A percentile compares a stretch with the other conserved stretches of the same genome.
phyloP scores from a whole-genome alignment of 2,329 filamentous ascomycete genomes.

The Daldinia sp. region DNA sequence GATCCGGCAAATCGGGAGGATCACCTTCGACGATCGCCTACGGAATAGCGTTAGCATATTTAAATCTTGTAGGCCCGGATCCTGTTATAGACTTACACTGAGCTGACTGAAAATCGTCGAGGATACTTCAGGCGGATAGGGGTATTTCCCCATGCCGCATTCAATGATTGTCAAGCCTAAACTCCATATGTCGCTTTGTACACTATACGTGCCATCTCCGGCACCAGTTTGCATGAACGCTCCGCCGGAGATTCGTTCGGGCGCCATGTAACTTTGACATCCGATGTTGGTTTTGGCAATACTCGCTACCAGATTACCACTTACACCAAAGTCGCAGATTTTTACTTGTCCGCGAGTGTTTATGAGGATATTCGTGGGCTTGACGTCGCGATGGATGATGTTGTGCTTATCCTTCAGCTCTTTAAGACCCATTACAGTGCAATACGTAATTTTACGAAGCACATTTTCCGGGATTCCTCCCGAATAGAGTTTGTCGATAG shows the following conservation, averaged over 20 bases:
- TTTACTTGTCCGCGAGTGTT: slow-evolving; percentile 93
- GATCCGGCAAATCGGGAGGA: slow-evolving; percentile 85
- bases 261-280: slow-evolving; percentile 99
- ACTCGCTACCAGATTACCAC: slow-evolving; percentile 93
- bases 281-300: slow-evolving; percentile 99
- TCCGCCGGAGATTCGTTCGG: slow-evolving; percentile 90
- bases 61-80: background rate
- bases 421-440: slow-evolving; percentile 90
- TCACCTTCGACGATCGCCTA: slow-evolving; percentile 98
- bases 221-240: slow-evolving; percentile 75
- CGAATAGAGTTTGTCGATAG: slow-evolving; percentile 93
- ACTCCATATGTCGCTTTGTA: slow-evolving; percentile 98
- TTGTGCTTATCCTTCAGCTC: slow-evolving; percentile 97
- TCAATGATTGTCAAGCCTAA: slow-evolving; percentile 94
- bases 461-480: slow-evolving; percentile 91
- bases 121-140: slow-evolving; percentile 96
- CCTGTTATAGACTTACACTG: slow-evolving; percentile 71
- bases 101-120: slow-evolving; percentile 98
- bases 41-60: slow-evolving; percentile 30
- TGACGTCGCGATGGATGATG: slow-evolving; percentile 98
- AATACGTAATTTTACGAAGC: slow-evolving; percentile 87
- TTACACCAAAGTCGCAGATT: slow-evolving; percentile 98
- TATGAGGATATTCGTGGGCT: slow-evolving; percentile 96
- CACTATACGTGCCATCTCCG: slow-evolving; percentile 90
- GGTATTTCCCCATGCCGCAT: slow-evolving; percentile 92